A percentile compares a stretch with the other conserved stretches of the same genome.
Evolutionary conservation across 1,284 basidiomycete species (phyloP).

Genomic region (Leucoagaricus sp.): DNA sequence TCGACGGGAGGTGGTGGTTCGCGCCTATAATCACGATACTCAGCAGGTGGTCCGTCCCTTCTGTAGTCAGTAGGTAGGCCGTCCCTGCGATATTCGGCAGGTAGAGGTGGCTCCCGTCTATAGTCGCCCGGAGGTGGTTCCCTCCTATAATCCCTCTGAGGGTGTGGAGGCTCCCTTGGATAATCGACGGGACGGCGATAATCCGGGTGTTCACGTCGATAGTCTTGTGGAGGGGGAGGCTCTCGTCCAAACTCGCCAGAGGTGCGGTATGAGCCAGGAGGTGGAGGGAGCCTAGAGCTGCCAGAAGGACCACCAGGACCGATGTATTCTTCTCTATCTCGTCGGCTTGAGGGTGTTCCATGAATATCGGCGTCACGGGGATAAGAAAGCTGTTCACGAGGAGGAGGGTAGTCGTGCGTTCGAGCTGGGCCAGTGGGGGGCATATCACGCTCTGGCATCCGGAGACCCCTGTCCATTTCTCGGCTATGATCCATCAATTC

Average conservation of each 20-base stretch:
- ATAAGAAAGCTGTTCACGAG: conserved; percentile 10
- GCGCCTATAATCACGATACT: conserved; percentile 14
- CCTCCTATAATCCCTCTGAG: conserved; percentile 9
- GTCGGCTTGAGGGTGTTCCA: conserved; percentile 2
- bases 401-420: conserved; percentile 7
- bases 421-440: conserved; percentile 9
- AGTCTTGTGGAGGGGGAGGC: conserved; percentile 1
- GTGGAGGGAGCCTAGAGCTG: conserved; percentile 8
- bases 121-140: conserved; percentile 8
- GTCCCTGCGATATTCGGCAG: conserved; percentile 7
- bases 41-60: conserved; percentile 3
- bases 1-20: conserved; percentile 10
- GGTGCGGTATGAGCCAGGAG: conserved; percentile 4
- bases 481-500: conserved; percentile 8
- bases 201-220: conserved; percentile 2
- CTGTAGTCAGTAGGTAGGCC: background rate
- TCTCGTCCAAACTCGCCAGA: conserved; percentile 11
- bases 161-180: conserved; percentile 2
- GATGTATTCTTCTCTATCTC: conserved; percentile 13
- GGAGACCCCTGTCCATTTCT: conserved; percentile 6
- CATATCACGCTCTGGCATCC: conserved; percentile 12
- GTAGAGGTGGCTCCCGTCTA: conserved; percentile 7
- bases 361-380: conserved; percentile 12
- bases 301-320: background rate
- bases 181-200: conserved; percentile 9